phyloP scores from a whole-genome alignment of 345 rosid species.

The Lepidium didymum region DNA sequence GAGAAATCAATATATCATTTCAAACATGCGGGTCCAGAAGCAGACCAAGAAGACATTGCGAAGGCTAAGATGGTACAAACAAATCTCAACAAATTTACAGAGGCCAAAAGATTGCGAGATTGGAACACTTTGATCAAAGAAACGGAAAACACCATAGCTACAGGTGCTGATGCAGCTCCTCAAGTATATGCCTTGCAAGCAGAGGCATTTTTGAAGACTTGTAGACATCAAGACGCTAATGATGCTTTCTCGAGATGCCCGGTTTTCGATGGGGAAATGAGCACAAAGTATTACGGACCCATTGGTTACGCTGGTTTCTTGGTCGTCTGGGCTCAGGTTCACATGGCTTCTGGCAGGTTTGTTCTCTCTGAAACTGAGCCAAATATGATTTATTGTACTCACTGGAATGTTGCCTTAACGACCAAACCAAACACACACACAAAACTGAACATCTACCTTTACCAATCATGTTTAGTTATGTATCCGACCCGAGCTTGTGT shows the following conservation, averaged over 20 bases:
- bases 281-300: constrained; percentile 69
- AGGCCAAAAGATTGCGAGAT: constrained; percentile 55
- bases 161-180: constrained; percentile 79
- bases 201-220: constrained; percentile 65
- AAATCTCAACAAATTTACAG: constrained; percentile 61
- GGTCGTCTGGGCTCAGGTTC: constrained; percentile 65
- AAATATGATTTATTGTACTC: too few relatives aligned
- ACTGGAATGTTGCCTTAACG: too few relatives aligned
- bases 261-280: constrained; percentile 43
- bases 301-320: constrained; percentile 63
- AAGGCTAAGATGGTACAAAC: constrained; percentile 54
- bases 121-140: constrained; percentile 61
- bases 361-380: constrained; percentile 8
- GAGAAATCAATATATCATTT: constrained; percentile 77
- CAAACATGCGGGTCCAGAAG: constrained; percentile 77
- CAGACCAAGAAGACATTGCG: constrained; percentile 54
- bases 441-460: not conserved
- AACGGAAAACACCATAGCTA: constrained; percentile 46
- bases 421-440: not conserved
- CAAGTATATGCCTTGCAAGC: constrained; percentile 90
- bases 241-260: constrained; percentile 51
- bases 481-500: not conserved
- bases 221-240: constrained; percentile 72
- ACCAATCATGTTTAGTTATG: not conserved
- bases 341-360: constrained; percentile 81